Percentiles rank a stretch among this genome's conserved stretches.
Evolutionary conservation across 2,329 filamentous ascomycete species (phyloP).

Genomic region (Emergomyces pasteurianus): DNA sequence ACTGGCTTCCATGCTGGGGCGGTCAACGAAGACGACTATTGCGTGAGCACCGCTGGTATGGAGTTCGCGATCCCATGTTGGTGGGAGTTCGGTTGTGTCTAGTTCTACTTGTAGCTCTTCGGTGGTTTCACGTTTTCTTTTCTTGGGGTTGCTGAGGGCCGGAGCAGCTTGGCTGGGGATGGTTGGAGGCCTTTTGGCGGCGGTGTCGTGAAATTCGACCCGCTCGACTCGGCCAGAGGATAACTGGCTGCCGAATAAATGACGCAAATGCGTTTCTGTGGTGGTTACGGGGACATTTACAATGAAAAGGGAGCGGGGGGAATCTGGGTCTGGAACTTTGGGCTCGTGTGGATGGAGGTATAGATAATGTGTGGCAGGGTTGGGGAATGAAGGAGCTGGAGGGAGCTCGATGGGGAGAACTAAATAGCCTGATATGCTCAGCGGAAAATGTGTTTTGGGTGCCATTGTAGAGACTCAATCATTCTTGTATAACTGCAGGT

Average conservation of each 20-base stretch:
- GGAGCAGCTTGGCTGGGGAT: conserved; percentile 10
- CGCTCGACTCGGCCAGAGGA: conserved; percentile 67
- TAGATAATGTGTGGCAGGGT: conserved; percentile 62
- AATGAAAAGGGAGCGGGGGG: conserved; percentile 73
- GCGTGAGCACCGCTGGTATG: conserved; percentile 66
- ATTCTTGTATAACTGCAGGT: neutral
- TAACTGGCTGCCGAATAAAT: conserved; percentile 62
- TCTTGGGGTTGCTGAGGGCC: conserved; percentile 34
- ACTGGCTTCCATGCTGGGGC: conserved; percentile 61
- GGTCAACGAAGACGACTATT: conserved; percentile 73
- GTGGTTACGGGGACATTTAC: conserved; percentile 81
- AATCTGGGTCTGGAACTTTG: conserved; percentile 59
- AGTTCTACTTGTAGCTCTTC: conserved; percentile 45
- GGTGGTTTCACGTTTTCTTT: conserved; percentile 40
- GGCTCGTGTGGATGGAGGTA: conserved; percentile 78
- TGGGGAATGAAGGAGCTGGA: conserved; percentile 48
- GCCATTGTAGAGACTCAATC: conserved; percentile 23
- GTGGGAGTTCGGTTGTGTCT: conserved; percentile 51
- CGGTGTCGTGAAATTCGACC: conserved; percentile 55
- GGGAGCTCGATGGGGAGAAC: conserved; percentile 58
- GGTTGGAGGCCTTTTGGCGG: conserved; percentile 24
- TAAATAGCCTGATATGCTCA: conserved; percentile 48
- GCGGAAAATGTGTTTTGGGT: conserved; percentile 1
- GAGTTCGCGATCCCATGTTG: conserved; percentile 60
- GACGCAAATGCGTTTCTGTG: conserved; percentile 62